A percentile compares a stretch with the other conserved stretches of the same genome.
These are phyloP conservation scores for Teratosphaeria destructans DNA, from an alignment of 2,329 filamentous ascomycete species.

Conservation along the genomic window DNA sequence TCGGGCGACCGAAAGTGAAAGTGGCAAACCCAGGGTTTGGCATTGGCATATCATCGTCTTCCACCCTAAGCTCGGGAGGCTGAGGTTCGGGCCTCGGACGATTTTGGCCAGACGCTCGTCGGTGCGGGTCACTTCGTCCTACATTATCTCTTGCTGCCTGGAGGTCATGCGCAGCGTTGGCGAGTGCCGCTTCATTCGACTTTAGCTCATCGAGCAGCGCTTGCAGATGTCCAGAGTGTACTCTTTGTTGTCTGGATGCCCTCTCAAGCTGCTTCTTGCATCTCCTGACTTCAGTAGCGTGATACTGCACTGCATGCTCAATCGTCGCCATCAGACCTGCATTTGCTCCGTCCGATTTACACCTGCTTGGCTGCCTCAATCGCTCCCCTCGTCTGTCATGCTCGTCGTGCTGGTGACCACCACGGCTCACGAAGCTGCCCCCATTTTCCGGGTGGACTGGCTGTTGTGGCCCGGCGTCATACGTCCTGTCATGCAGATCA, in stretches of 20 bases:
- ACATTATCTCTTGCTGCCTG: background rate
- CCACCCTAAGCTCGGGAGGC: background rate
- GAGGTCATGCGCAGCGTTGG: conserved; percentile 4
- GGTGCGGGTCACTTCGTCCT: conserved; percentile 2
- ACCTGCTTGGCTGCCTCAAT: conserved; percentile 2
- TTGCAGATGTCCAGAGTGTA: conserved; percentile 14
- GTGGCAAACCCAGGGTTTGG: background rate
- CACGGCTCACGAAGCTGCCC: background rate
- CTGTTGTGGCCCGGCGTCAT: conserved; percentile 4
- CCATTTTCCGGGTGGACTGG: conserved; percentile 2
- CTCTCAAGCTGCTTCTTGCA: conserved; percentile 17
- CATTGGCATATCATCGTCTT: background rate
- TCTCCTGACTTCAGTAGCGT: conserved; percentile 9
- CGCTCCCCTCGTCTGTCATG: conserved; percentile 5
- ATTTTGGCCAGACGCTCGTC: conserved; percentile 4
- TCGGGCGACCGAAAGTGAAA: background rate
- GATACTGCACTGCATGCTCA: conserved; percentile 15
- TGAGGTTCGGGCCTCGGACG: conserved; percentile 2
- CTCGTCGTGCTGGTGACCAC: conserved; percentile 13
- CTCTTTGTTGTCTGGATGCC: conserved; percentile 13
- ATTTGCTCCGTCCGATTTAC: conserved; percentile 3
- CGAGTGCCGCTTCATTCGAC: conserved; percentile 10
- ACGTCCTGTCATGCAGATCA: conserved; percentile 5
- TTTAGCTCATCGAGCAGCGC: conserved; percentile 17
- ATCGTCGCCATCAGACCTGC: conserved; percentile 10